Evolutionary conservation across 305 asterid species (phyloP).

Genomic region (Fraxinus ornus): DNA sequence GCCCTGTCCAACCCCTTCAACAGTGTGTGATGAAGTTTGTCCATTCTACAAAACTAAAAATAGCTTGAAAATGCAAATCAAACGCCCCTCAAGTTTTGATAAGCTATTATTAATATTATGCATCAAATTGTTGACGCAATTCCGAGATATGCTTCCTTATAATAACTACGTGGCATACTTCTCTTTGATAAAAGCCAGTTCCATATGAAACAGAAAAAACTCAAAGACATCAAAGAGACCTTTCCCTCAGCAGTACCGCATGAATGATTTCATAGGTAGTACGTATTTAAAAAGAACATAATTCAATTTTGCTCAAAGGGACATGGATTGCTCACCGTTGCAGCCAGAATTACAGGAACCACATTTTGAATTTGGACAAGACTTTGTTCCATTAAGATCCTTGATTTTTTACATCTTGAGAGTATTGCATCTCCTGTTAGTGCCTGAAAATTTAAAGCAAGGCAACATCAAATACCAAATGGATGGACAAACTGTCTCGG

Average conservation of each 20-base stretch:
- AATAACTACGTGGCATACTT: not conserved
- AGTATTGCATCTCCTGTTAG: constrained; percentile 45
- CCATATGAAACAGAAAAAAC: not conserved
- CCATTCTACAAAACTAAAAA: not conserved
- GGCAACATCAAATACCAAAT: not conserved
- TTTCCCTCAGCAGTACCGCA: not conserved
- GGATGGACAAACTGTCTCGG: not conserved
- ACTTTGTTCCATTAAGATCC: constrained; percentile 40
- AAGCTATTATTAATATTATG: not conserved
- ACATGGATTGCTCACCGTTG: constrained; percentile 34
- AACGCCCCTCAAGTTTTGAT: not conserved
- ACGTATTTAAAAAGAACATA: not conserved
- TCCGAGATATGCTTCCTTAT: not conserved
- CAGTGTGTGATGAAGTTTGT: not conserved
- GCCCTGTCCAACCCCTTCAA: not conserved
- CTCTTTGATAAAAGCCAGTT: not conserved
- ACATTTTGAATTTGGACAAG: constrained; percentile 35
- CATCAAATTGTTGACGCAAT: not conserved
- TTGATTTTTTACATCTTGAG: constrained; percentile 40
- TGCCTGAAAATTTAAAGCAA: constrained; percentile 34
- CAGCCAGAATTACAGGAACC: constrained; percentile 52
- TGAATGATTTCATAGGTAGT: not conserved
- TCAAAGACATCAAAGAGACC: not conserved
- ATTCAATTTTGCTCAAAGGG: not conserved
- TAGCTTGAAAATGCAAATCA: not conserved